Evolutionary conservation across 2,329 filamentous ascomycete genomes (phyloP), one percentile per base, ranked within the genome.

Genomic region (Zymoseptoria passerinii): DNA sequence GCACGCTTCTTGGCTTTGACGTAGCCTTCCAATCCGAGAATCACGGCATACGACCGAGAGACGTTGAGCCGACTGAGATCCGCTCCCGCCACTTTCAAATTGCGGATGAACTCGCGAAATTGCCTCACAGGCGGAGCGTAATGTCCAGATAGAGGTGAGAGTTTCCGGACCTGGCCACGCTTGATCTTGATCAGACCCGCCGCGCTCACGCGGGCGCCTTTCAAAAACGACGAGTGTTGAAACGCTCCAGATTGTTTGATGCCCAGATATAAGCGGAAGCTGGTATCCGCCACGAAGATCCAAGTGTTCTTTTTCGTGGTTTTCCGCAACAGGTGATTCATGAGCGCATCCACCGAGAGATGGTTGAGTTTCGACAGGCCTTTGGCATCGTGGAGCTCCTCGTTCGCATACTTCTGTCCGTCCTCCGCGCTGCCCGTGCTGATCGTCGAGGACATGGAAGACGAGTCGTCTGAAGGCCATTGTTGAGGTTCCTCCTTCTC

Each of bases 281-380:
- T 87, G 1, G 89, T 92, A 73, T 96, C 91, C 23, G 88, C 87
- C 7, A 92, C 91, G 67, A 95, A 96, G 63, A 96, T 95, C 92
- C 92, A 96, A 4, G 89, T 94, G 68, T 92, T 92, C 62, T 90
- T 90, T 72, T 86, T 88, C 48, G 91, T 88, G 0, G 88, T 86
- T 63, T 89, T 87, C 60, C 89, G 83, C 16, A 94, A 79, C 5
- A 95, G 78, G 63, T 88, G 87, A 72, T 94, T 90, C 71, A 92
- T 82, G 3, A 95, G 80, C 0, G 87, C 86, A 0, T 86, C 83
- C 1, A 87, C 83, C 4, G 83, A 88, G 2, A 91, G 78, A 67
- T 90, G 84, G 52, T 81, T 83, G 57, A 87, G 70, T 61, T 85
- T 88, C 48, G 80, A 78, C 16, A 82, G 63, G 0, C 86, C 84